Evolutionary conservation across 2,329 filamentous ascomycete genomes (phyloP).

Genomic region (Pyricularia sp.): DNA sequence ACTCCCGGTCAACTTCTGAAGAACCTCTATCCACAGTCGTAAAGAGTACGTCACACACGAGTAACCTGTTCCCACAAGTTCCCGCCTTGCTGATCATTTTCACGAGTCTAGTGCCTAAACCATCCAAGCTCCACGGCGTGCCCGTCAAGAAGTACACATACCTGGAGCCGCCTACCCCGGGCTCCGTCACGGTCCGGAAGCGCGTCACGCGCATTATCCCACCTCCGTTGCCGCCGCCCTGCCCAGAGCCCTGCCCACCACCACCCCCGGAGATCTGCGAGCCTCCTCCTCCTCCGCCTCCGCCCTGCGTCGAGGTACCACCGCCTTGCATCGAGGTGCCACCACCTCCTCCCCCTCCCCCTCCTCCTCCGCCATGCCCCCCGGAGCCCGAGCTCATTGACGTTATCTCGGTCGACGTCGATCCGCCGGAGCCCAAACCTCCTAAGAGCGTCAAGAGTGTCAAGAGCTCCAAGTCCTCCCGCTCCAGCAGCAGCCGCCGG

Average conservation of each 20-base stretch:
- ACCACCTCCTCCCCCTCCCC: constrained; percentile 15
- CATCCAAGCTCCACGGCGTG: constrained; percentile 10
- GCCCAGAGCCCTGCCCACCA: constrained; percentile 11
- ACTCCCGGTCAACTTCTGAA: not conserved
- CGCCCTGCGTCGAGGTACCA: constrained; percentile 10
- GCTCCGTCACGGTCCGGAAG: constrained; percentile 24
- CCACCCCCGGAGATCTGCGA: constrained; percentile 10
- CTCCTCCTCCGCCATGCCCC: constrained; percentile 10
- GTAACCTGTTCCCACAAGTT: not conserved
- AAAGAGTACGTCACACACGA: not conserved
- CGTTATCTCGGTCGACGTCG: constrained; percentile 32
- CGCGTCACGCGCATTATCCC: constrained; percentile 29
- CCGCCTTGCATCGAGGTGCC: constrained; percentile 12
- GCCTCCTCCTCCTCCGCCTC: constrained; percentile 10
- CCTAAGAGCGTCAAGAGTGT: constrained; percentile 8
- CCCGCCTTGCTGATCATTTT: not conserved
- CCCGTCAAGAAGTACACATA: constrained; percentile 28
- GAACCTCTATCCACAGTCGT: not conserved
- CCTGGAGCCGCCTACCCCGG: constrained; percentile 27
- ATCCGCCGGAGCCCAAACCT: constrained; percentile 16
- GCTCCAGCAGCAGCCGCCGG: constrained; percentile 1
- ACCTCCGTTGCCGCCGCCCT: constrained; percentile 12
- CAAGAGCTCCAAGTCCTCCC: constrained; percentile 8
- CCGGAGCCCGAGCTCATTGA: constrained; percentile 22
- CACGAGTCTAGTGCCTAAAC: constrained; percentile 9